Evolutionary conservation across 495 filamentous ascomycete genomes (phyloP).

Genomic region (Parmelia sp.): DNA sequence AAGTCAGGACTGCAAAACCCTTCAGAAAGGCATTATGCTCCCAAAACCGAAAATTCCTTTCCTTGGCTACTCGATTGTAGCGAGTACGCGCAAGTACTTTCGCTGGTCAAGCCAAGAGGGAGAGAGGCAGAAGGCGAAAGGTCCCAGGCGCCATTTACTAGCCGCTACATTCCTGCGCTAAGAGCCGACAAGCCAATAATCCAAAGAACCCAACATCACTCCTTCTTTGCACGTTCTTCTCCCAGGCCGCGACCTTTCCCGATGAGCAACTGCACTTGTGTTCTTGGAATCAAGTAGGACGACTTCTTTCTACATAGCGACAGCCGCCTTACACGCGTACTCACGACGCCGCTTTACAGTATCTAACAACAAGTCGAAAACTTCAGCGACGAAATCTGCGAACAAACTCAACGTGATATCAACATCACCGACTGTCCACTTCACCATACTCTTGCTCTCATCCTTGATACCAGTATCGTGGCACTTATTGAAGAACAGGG

Average conservation of each 20-base stretch:
- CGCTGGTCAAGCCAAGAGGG: background rate
- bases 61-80: no score
- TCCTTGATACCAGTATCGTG: background rate
- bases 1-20: background rate
- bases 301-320: background rate
- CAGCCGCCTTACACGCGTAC: background rate
- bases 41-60: background rate
- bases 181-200: slow-evolving; percentile 2
- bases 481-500: background rate
- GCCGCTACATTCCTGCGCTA: slow-evolving; percentile 5
- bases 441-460: background rate
- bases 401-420: slow-evolving; percentile 6
- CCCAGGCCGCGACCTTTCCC: background rate
- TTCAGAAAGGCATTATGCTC: background rate
- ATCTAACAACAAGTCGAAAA: slow-evolving; percentile 12
- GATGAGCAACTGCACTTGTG: background rate
- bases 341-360: background rate
- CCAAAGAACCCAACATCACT: slow-evolving; percentile 6
- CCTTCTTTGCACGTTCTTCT: background rate
- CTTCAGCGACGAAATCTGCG: background rate
- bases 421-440: background rate
- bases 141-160: background rate
- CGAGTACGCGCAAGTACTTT: background rate
- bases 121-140: no score
- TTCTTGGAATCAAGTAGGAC: background rate